Percentiles rank a stretch among this genome's conserved stretches.
phyloP scores from a whole-genome alignment of 257 asterid genomes.

The Solanum ossicruentum region DNA sequence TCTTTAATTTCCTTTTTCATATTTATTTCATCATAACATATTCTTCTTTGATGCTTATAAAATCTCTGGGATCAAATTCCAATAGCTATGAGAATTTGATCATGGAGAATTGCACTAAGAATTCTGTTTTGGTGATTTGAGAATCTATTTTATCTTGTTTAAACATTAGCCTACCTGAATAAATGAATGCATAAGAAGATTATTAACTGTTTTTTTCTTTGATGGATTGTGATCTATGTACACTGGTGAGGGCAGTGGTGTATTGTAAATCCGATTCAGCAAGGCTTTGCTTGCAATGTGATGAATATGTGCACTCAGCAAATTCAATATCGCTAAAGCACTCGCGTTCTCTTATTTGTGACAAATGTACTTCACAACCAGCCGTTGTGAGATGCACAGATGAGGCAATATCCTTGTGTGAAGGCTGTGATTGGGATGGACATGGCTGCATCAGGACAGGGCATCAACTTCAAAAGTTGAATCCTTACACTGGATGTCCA shows the following conservation, averaged over 20 bases:
- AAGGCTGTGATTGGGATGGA: conserved; percentile 30
- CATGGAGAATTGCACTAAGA: background rate
- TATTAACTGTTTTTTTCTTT: background rate
- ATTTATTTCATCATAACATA: background rate
- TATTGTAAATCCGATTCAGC: conserved; percentile 63
- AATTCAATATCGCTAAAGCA: conserved; percentile 53
- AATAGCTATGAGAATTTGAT: too few relatives aligned
- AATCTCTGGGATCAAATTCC: background rate
- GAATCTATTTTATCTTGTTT: background rate
- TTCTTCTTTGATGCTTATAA: background rate
- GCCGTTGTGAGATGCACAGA: conserved; percentile 50
- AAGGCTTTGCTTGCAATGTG: conserved; percentile 55
- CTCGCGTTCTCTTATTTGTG: conserved; percentile 56
- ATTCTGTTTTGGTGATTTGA: too few relatives aligned
- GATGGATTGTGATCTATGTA: conserved; percentile 58
- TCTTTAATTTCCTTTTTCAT: background rate
- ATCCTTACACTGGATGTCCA: conserved; percentile 42
- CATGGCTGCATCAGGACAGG: conserved; percentile 24
- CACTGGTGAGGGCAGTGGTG: conserved; percentile 36
- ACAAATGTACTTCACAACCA: conserved; percentile 40
- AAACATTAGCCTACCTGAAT: background rate
- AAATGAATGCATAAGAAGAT: background rate
- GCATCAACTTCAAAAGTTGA: conserved; percentile 30
- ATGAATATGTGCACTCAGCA: conserved; percentile 43
- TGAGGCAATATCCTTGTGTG: conserved; percentile 34